A percentile compares a stretch with the other conserved stretches of the same genome.
These are phyloP conservation scores for Porpolomopsis calyptriformis DNA, from an alignment of 768 basidiomycete species.

Conservation along the genomic window DNA sequence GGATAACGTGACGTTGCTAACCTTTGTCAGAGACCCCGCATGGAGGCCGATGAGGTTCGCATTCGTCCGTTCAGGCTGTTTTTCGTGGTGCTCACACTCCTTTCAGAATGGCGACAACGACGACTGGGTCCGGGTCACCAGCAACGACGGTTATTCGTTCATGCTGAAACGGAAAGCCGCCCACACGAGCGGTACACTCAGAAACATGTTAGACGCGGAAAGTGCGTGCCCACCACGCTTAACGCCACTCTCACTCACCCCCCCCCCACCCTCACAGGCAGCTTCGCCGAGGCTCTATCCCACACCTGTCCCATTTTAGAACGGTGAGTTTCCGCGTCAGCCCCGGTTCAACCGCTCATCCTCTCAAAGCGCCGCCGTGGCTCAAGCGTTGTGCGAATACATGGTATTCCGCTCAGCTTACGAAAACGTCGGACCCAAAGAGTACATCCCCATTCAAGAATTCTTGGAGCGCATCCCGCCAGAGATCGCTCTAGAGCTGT, in stretches of 20 bases:
- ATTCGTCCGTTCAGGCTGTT: no score
- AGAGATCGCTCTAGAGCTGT: slow-evolving; percentile 86
- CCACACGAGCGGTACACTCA: slow-evolving; percentile 69
- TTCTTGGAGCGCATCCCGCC: slow-evolving; percentile 76
- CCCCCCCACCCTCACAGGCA: slow-evolving; percentile 33
- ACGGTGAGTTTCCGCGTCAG: slow-evolving; percentile 38
- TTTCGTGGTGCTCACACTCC: not conserved
- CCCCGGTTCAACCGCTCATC: not conserved
- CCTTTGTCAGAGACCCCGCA: not conserved
- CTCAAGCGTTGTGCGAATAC: slow-evolving; percentile 85
- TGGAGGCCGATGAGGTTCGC: not conserved
- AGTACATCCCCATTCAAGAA: slow-evolving; percentile 68
- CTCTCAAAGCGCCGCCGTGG: slow-evolving; percentile 48
- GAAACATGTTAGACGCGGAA: slow-evolving; percentile 65
- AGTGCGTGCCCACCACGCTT: slow-evolving; percentile 32
- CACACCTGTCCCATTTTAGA: slow-evolving; percentile 62
- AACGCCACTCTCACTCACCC: not conserved
- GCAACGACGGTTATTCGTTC: slow-evolving; percentile 73
- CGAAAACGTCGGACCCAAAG: slow-evolving; percentile 55
- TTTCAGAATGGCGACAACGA: slow-evolving; percentile 8
- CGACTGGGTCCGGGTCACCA: slow-evolving; percentile 70
- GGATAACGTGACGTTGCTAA: not conserved
- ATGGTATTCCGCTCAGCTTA: slow-evolving; percentile 79
- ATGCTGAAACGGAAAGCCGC: slow-evolving; percentile 69
- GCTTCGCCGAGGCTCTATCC: slow-evolving; percentile 64